Base-by-base conservation (phyloP, 345 rosid genomes). In the Heritiera littoralis region DNA sequence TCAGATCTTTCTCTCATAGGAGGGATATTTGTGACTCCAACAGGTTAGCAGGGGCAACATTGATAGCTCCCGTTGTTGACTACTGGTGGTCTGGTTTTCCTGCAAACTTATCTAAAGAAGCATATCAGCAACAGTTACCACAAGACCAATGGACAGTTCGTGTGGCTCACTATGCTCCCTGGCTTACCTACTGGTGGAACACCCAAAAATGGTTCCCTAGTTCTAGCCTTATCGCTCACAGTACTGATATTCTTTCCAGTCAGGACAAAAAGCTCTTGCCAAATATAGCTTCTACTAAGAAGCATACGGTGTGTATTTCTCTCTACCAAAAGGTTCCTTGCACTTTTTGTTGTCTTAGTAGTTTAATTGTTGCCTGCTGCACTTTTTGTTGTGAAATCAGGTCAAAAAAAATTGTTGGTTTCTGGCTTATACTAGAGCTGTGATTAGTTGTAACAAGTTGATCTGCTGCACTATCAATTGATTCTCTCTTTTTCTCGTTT, bases 51-150 rank as follows among this genome's bases (percentile, higher is more conserved):
- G 90, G 94, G 1, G 89, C 72, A 45, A 64, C 85, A 11, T 76
- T 90, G 18, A 18, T 83, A 35, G 89, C 82, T 79, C 94, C 88
- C 2, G 89, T 81, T 5, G 83, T 86, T n/a, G 86, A 89, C 65
- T 86, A 76, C 78, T 89, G 92, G 94, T 89, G 94, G 92, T 87
- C 85, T 41, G 80, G 85, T 63, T 84, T 90, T 65, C 94, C 92
- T 32, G 41, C 79, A 0, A 72, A 86, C 66, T 75, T 89, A 55
- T 80, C 77, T 5, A 64, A 41, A 2, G 81, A 89, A 65, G 83
- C 66, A 28, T 87, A 76, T 84, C 74, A 75, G 75, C 69, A 80
- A 45, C 89, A 85, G 74, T 77, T 85, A 0, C 83, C 63, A 32
- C 77, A 82, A 55, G 92, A 89, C 76, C 89, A 85, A 80, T 74